phyloP scores from a whole-genome alignment of 768 basidiomycete species.

The Mrakia gelida region DNA sequence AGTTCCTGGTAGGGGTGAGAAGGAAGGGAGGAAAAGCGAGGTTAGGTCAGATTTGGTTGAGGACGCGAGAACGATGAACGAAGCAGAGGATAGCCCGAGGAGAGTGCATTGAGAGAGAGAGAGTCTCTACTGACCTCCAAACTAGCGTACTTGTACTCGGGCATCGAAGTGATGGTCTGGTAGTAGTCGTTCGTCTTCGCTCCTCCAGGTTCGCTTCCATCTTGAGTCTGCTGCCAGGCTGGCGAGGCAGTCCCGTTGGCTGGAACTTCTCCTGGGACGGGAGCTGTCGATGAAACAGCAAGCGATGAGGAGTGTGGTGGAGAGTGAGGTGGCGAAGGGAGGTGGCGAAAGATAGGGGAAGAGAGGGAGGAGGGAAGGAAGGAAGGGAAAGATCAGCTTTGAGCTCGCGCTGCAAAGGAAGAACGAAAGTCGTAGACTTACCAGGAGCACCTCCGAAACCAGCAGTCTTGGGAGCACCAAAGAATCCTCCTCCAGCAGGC shows the following conservation, averaged over 20 bases:
- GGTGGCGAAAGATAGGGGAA: not conserved
- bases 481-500: slow-evolving; percentile 9
- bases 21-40: too few relatives aligned
- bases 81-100: not conserved
- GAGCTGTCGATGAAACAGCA: not conserved
- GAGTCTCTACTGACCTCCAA: slow-evolving; percentile 15
- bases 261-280: slow-evolving; percentile 18
- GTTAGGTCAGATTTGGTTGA: not conserved
- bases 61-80: not conserved
- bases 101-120: not conserved
- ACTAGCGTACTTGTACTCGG: slow-evolving; percentile 23
- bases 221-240: slow-evolving; percentile 19
- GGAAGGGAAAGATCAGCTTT: not conserved
- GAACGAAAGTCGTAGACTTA: not conserved
- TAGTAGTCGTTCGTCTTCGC: slow-evolving; percentile 25
- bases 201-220: slow-evolving; percentile 27
- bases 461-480: slow-evolving; percentile 27
- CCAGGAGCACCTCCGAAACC: slow-evolving; percentile 10
- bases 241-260: slow-evolving; percentile 26
- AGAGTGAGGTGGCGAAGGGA: not conserved
- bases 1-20: slow-evolving; percentile 24
- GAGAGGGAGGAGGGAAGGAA: not conserved
- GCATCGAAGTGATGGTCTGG: slow-evolving; percentile 33
- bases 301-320: not conserved
- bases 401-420: not conserved